Evolutionary conservation across 73 alveolate genomes (phyloP), one percentile per base, ranked within the genome.

Genomic region (Stentor coeruleus): DNA sequence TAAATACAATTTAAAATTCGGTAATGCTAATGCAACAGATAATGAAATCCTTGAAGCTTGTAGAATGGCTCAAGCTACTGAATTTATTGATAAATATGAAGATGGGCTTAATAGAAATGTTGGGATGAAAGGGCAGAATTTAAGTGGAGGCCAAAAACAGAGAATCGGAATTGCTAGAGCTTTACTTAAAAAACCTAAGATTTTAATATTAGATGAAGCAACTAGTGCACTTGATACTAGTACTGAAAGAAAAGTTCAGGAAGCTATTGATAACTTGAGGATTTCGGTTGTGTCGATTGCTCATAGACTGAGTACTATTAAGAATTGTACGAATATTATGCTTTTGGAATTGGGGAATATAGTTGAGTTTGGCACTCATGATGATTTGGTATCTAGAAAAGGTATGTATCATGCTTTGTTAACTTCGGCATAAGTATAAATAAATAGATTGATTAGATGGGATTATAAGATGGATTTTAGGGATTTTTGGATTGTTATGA

Each of bases 81-180:
- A 57, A 0, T 59, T 82, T 38, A 75, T 35, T 38, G 59, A 75
- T 20, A 31, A 35, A 20, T 58, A 79, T 59, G 82, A 58, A 30
- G 82, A 84, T 33, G 87, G 87, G 36, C 59, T 39, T 28, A 15
- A 76, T 30, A 79, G 81, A 79, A 11, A 42, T 3, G 90, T 84
- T 4, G 90, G 90, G 40, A 88, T 79, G 42, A 79, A 74, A 79
- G 90, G 90, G 4, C 58, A 42, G 1, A 38, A 40, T 4, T 39
- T 82, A 39, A 37, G 76, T 3, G 88, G 88, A 36, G 88, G 88
- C 3, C 86, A 90, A 83, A 81, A 84, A 37, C 90, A 90, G 77
- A 87, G 95, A 74, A 89, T 93, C 3, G 98, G 96, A 0, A 93
- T 93, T 59, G 98, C 98, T 26, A 91, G 98, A 86, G 98, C 98